Evolutionary conservation across 2,329 filamentous ascomycete species (phyloP).

Genomic region (Monilinia aucupariae): DNA sequence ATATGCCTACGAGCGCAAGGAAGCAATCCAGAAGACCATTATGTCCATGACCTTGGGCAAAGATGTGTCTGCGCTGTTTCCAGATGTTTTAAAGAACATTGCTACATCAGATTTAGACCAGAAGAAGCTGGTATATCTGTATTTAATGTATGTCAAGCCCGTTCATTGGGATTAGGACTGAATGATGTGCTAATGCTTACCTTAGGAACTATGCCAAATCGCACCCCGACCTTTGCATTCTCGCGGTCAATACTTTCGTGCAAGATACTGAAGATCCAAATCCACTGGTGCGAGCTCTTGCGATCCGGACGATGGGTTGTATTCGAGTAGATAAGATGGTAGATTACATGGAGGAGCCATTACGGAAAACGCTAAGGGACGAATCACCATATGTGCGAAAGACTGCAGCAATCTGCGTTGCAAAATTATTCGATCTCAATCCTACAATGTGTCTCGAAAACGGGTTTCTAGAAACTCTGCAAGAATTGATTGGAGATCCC

Average conservation of each 20-base stretch:
- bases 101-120: constrained; percentile 91
- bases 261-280: constrained; percentile 99
- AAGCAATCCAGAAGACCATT: constrained; percentile 99
- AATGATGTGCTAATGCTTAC: constrained; percentile 17
- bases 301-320: constrained; percentile 97
- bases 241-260: constrained; percentile 98
- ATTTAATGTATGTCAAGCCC: constrained; percentile 66
- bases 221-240: constrained; percentile 95
- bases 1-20: constrained; percentile 98
- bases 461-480: constrained; percentile 86
- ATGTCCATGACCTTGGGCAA: constrained; percentile 99
- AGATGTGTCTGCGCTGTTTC: constrained; percentile 94
- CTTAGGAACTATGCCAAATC: constrained; percentile 97
- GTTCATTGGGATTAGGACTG: not conserved
- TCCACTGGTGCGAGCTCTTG: constrained; percentile 86
- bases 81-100: constrained; percentile 98
- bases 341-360: constrained; percentile 98
- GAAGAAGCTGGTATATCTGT: constrained; percentile 98
- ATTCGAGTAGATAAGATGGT: constrained; percentile 99
- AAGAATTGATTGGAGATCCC: constrained; percentile 93
- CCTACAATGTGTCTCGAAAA: constrained; percentile 91
- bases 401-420: constrained; percentile 94
- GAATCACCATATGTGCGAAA: constrained; percentile 98
- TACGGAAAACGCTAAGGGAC: constrained; percentile 92
- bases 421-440: constrained; percentile 95